Percentiles rank a stretch among this genome's conserved stretches.
Evolutionary conservation across 1,284 basidiomycete species (phyloP).

Genomic region (Fomitopsis pinicola): DNA sequence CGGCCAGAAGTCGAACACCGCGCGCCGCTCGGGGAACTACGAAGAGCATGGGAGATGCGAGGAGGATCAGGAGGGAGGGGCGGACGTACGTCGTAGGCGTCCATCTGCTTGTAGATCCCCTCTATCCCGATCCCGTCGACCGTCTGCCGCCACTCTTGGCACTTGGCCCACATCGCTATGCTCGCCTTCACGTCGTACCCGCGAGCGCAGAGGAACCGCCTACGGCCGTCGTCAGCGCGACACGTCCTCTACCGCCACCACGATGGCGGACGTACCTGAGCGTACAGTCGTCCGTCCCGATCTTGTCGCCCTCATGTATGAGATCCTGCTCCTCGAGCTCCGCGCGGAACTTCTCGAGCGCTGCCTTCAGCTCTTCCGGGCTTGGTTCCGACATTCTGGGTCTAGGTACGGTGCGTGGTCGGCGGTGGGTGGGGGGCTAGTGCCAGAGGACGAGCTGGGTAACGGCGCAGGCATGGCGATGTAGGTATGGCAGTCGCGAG

Average conservation of each 20-base stretch:
- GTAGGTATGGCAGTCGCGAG: background rate
- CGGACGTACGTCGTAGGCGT: slow-evolving; percentile 55
- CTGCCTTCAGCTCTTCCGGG: slow-evolving; percentile 10
- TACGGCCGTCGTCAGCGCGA: slow-evolving; percentile 22
- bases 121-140: slow-evolving; percentile 56
- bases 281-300: slow-evolving; percentile 62
- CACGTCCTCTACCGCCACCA: background rate
- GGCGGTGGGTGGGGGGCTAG: background rate
- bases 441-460: background rate
- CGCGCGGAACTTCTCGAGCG: slow-evolving; percentile 38
- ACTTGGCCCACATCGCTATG: slow-evolving; percentile 55
- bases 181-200: slow-evolving; percentile 50
- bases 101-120: slow-evolving; percentile 46
- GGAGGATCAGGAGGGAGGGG: background rate
- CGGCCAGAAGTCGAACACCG: slow-evolving; percentile 69
- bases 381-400: slow-evolving; percentile 9
- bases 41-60: background rate
- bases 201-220: slow-evolving; percentile 66
- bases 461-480: background rate
- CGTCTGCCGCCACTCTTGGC: slow-evolving; percentile 55
- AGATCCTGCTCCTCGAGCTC: slow-evolving; percentile 47
- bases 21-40: slow-evolving; percentile 64
- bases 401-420: background rate
- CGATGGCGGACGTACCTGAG: slow-evolving; percentile 34
- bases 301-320: slow-evolving; percentile 53